Evolutionary conservation across 208 protist species (phyloP), one percentile per base, ranked within the genome.

Genomic region (Wallacemonas collosoma): DNA sequence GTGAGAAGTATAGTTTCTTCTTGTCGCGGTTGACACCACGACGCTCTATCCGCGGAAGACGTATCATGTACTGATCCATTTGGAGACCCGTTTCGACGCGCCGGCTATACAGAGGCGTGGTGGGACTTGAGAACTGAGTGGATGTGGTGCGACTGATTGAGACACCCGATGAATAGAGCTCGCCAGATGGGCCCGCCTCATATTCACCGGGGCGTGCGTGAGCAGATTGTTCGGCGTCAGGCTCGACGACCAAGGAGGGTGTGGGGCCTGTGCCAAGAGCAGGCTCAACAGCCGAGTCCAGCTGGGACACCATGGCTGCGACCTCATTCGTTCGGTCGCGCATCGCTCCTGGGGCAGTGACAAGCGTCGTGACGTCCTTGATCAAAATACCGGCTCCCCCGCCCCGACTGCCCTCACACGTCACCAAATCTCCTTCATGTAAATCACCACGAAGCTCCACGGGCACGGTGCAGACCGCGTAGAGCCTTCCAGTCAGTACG

Each of bases 1-100:
- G 83, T 2, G 87, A 76, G 60, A 90, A 93, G 67, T 95, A 93
- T 38, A 93, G 50, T 15, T 79, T 67, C 66, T 95, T 95, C 70
- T 90, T 93, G 55, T 91, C 87, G 12, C 88, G 88, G 68, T 95
- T 95, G 51, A 89, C 83, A 61, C 87, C 87, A 44, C 87, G 78
- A 6, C 90, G 85, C 48, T 88, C 58, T 11, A 95, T 68, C 15
- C 78, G 77, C 6, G 90, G 90, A 56, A 95, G 80, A 9, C 90
- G 90, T 7, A 80, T 55, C 11, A 91, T 43, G 53, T 40, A 56
- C 44, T 76, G 66, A 43, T 86, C 80, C 0, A 14, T n/a, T 3
- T 63, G 36, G 2, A 82, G 51, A 53, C 83, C 76, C 26, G 68
- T 66, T 7, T n/a, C 36, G 14, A 56, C 40, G 35, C 68, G 64